phyloP scores from a whole-genome alignment of 495 filamentous ascomycete genomes.

The Mycothermus thermophilus region DNA sequence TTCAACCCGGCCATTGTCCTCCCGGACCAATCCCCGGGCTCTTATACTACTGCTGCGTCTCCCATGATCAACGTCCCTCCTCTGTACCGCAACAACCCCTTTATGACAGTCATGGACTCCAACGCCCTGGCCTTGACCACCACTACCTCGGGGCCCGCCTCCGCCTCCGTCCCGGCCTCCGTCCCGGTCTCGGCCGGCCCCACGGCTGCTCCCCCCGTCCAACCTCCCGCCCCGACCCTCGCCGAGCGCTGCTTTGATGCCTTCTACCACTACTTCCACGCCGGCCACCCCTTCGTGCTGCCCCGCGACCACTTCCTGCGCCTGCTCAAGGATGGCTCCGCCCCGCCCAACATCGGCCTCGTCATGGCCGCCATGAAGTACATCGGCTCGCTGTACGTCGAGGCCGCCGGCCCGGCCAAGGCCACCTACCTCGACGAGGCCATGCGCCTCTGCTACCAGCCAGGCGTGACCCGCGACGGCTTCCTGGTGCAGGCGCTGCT shows the following conservation, averaged over 20 bases:
- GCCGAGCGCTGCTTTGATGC: constrained; percentile 40
- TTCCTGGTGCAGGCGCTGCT: constrained; percentile 66
- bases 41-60: constrained; percentile 21
- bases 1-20: constrained; percentile 28
- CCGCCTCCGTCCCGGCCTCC: constrained; percentile 4
- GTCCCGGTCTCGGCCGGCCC: neutral
- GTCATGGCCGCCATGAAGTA: constrained; percentile 53
- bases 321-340: constrained; percentile 26
- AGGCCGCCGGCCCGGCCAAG: constrained; percentile 34
- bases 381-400: constrained; percentile 48
- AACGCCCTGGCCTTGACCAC: constrained; percentile 19
- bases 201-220: constrained; percentile 6
- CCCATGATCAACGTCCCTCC: constrained; percentile 15
- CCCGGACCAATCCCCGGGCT: constrained; percentile 25
- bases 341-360: constrained; percentile 23
- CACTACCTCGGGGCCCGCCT: constrained; percentile 7
- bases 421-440: constrained; percentile 45
- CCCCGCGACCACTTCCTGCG: constrained; percentile 33
- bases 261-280: constrained; percentile 53
- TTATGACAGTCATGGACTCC: constrained; percentile 14
- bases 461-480: constrained; percentile 40
- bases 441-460: constrained; percentile 36
- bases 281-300: constrained; percentile 52
- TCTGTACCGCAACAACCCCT: constrained; percentile 25
- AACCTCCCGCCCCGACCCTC: constrained; percentile 23